Evolutionary conservation across 2,329 filamentous ascomycete genomes (phyloP), one percentile per base, ranked within the genome.

Genomic region (Nothopassalora personata): DNA sequence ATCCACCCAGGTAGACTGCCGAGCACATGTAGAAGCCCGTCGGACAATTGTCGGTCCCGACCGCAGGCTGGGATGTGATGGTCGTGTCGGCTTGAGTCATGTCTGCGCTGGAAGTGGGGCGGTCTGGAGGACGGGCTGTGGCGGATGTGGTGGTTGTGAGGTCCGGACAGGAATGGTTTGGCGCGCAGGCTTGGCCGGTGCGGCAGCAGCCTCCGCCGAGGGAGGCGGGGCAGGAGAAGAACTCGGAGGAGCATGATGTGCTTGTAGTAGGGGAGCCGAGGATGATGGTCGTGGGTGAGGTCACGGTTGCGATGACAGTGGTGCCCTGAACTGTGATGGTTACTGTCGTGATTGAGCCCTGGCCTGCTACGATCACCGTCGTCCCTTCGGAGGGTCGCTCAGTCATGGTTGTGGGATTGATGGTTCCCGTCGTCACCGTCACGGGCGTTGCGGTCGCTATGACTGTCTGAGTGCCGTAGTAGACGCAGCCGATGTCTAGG

Each of bases 1-100:
- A 97, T 19, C 91, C 91, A 13, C 89, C 91, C 1, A 82, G 78
- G 60, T 92, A 90, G 60, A 86, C 86, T 1, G 93, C 93, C 2
- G 87, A 84, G 74, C 93, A 97, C 53, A 90, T 87, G 74, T 97
- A 97, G 79, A 92, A 97, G 2, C 92, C 92, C 0, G 87, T 92
- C 0, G 93, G 93, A 67, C 93, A 97, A 67, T 81, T 18, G n/a
- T 51, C 69, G 8, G 72, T 68, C 34, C 54, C 64, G 54, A 34
- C 10, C 4, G 49, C 49, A 60, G 69, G 33, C 66, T 73, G 71
- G 6, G 70, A 66, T 1, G 73, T 74, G 28, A 56, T 47, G 19
- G 39, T 48, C 11, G 53, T 62, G 15, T 58, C 57, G 1, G 65
- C 62, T 13, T 60, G 58, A 5, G 61, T 63, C 27, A 65, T 59